These are phyloP conservation scores for Gelatoporia subvermispora DNA, from an alignment of 768 basidiomycete species.

Conservation along the genomic window DNA sequence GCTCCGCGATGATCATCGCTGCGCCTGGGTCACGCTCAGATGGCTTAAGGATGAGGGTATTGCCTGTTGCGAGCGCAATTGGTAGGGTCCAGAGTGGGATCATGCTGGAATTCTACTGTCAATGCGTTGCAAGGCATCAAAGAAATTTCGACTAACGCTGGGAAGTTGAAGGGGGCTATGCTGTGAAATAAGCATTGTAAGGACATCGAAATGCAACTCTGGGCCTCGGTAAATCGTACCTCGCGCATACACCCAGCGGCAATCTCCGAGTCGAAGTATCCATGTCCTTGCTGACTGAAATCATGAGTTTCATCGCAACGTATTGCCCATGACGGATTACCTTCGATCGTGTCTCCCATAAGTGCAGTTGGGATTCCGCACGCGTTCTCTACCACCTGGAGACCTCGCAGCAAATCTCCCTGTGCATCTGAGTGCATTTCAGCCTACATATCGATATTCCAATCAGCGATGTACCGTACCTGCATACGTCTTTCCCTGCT, in stretches of 20 bases:
- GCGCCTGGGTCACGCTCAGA: slow-evolving; percentile 95
- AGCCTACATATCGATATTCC: background rate
- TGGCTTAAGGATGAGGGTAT: slow-evolving; percentile 89
- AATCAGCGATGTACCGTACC: slow-evolving; percentile 37
- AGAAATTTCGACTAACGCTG: slow-evolving; percentile 48
- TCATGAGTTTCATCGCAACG: background rate
- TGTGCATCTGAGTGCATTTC: slow-evolving; percentile 62
- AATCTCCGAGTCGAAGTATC: slow-evolving; percentile 84
- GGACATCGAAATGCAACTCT: too few species aligned
- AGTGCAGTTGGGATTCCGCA: slow-evolving; percentile 76
- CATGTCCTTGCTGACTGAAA: slow-evolving; percentile 86
- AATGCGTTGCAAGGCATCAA: background rate
- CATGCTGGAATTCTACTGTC: slow-evolving; percentile 50
- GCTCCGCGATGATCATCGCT: slow-evolving; percentile 94
- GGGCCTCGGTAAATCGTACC: slow-evolving; percentile 29
- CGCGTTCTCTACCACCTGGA: slow-evolving; percentile 82
- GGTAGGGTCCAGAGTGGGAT: slow-evolving; percentile 95
- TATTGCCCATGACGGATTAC: slow-evolving; percentile 30
- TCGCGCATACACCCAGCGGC: slow-evolving; percentile 84
- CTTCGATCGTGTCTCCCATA: slow-evolving; percentile 86
- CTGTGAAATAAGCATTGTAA: too few species aligned
- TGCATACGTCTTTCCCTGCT: slow-evolving; percentile 90
- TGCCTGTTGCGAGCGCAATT: slow-evolving; percentile 85
- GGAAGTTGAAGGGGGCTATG: slow-evolving; percentile 84
- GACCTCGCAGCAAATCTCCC: slow-evolving; percentile 85